These are phyloP conservation scores for Saitozyma sp. DNA, from an alignment of 768 basidiomycete genomes.

Conservation along the genomic window DNA sequence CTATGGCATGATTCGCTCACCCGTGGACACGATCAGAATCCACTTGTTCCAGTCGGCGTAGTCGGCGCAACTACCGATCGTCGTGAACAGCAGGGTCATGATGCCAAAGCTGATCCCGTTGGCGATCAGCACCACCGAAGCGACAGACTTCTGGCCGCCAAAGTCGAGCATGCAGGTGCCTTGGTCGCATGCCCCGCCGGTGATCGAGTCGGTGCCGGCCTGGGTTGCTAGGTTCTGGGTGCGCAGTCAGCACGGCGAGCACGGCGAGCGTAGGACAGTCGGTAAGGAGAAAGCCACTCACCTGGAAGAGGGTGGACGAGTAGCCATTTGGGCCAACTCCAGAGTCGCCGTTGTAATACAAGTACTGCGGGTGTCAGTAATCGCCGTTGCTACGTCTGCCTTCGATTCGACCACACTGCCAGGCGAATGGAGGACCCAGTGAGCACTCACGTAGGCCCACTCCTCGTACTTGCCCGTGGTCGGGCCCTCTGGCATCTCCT, in stretches of 20 bases:
- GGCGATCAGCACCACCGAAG: conserved; percentile 72
- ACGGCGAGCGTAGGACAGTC: conserved; percentile 52
- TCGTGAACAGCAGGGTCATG: conserved; percentile 73
- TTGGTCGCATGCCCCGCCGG: conserved; percentile 6
- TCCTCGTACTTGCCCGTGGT: conserved; percentile 4
- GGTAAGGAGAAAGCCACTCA: conserved; percentile 56
- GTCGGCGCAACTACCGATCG: conserved; percentile 69
- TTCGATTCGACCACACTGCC: too few species aligned
- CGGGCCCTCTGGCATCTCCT: conserved; percentile 13
- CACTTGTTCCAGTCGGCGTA: conserved; percentile 76
- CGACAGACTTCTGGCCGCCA: conserved; percentile 54
- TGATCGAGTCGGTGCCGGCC: conserved; percentile 8
- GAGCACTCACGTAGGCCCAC: conserved; percentile 13
- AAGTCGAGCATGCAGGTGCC: conserved; percentile 6
- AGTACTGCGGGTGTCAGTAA: conserved; percentile 1
- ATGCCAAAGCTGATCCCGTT: conserved; percentile 69
- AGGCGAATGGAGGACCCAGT: too few species aligned
- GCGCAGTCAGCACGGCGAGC: neutral
- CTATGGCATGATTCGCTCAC: neutral
- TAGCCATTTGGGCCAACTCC: conserved; percentile 53
- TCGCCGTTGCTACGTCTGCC: neutral
- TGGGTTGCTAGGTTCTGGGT: conserved; percentile 5
- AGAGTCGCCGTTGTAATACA: conserved; percentile 20
- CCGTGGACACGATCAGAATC: conserved; percentile 69
- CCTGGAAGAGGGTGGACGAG: conserved; percentile 73